Base-by-base conservation (phyloP, 805 yeast species). In the Monosporozyma aerobia region DNA sequence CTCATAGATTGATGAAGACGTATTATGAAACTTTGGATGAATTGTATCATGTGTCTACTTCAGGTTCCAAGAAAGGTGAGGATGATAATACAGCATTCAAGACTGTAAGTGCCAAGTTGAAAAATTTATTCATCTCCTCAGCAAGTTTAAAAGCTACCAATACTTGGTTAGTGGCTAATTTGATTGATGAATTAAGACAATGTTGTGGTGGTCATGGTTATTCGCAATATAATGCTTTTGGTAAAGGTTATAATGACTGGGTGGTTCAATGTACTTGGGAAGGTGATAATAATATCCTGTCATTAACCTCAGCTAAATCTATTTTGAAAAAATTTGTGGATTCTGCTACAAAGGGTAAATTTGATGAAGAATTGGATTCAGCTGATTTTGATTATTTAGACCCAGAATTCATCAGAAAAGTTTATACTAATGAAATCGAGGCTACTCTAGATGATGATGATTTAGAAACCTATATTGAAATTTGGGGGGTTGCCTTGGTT, bases 231-330 rank as follows among this genome's bases (percentile, higher is more conserved):
- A 81, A 88, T 58, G 96, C 90, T 1, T 87, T 90, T 66, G 96
- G 95, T 43, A 87, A 85, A 66, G 90, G 90, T 11, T 88, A 81
- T 73, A 78, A 79, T 56, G 97, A 90, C 69, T 92, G 95, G 88
- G 96, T 87, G n/a, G 97, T 90, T 43, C 97, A 90, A 73, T 90
- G 96, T 71, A 90, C 97, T 19, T 90, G 97, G 97, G 97, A 90
- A 74, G 97, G 97, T 69, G 97, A 90, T 70, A 90, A 90, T 74
- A 90, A 83, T 63, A 85, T 90, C 45, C 76, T 90, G 57, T 86
- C 90, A 2, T 81, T 88, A 69, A 83, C 89, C 51, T 80, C 89
- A 54, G 97, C 96, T 53, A 83, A 92, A 68, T 81, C 94, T 29
- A 73, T 74, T 43, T 60, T 74, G 51, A 74, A 74, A 58, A 73